Evolutionary conservation across 306 rosid species (phyloP), one percentile per base, ranked within the genome.

Genomic region (Canavalia ensiformis): DNA sequence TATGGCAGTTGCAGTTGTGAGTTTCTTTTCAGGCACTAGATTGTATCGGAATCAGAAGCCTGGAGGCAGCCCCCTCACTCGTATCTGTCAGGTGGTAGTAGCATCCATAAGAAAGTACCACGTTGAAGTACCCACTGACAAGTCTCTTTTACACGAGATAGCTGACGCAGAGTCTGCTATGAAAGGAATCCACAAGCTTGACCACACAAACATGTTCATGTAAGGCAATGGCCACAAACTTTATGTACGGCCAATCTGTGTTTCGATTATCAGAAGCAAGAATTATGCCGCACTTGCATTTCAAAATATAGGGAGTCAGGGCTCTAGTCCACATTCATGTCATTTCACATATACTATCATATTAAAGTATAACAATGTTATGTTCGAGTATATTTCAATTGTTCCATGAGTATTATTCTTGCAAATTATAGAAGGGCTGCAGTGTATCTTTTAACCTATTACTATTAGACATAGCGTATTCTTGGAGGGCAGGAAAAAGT

Each of bases 161-260:
- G 86, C 90, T 46, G 96, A 89, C 13, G 46, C 85, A 13, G 95
- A 88, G 39, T 89, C 94, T 28, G 83, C 86, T 46, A 88, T 93
- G 29, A 58, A 83, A 49, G 96, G 97, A 82, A 93, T 94, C 90
- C 88, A 94, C 77, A 93, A 93, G 71, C 91, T 93, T 46, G 91
- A 89, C 29, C 94, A 88, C 83, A 89, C 96, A 52, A 29, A 91
- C 10, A 94, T 86, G 62, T 65, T 92, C 1, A 79, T 87, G 97
- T 91, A 82, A 56, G 60, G 6, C 8, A 77, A 30, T 51, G 37
- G 47, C 28, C 42, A 68, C 7, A 68, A 74, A 39, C 25, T 39
- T 33, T 31, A 33, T 74, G 12, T 18, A 68, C 41, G 12, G 30
- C 28, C 37, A 44, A 18, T 47, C 75, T 18, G 12, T 64, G 34